phyloP scores from a whole-genome alignment of 148 eudicot species.

The Persicaria maculosa region DNA sequence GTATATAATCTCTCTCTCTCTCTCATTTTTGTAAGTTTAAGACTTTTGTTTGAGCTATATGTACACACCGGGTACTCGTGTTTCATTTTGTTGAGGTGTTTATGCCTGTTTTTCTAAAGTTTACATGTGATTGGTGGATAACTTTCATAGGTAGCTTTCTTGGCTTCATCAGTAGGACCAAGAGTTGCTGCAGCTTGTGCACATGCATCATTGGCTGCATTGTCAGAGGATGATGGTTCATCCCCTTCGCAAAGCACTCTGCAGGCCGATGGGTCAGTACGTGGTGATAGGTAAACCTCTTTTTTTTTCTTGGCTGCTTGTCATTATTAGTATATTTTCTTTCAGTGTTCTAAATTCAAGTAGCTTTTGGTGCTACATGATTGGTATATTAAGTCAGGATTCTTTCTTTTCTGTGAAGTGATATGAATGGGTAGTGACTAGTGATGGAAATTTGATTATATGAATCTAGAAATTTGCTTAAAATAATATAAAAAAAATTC shows the following conservation, averaged over 20 bases:
- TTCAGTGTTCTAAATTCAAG: background rate
- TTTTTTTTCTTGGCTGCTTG: slow-evolving; percentile 1
- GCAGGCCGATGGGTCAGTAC: slow-evolving; percentile 27
- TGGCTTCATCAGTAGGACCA: slow-evolving; percentile 93
- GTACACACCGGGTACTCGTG: slow-evolving; percentile 4
- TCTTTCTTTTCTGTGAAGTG: background rate
- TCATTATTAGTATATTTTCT: background rate
- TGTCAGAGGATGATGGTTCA: slow-evolving; percentile 45
- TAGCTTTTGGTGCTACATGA: background rate
- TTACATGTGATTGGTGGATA: slow-evolving; percentile 19
- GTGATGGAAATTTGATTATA: background rate
- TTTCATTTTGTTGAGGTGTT: background rate
- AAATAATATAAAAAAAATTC: too few species aligned
- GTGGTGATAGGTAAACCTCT: slow-evolving; percentile 39
- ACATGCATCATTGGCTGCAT: slow-evolving; percentile 76
- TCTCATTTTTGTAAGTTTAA: slow-evolving; percentile 2
- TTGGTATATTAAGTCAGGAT: background rate
- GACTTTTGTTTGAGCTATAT: background rate
- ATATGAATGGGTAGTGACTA: background rate
- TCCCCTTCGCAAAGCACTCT: slow-evolving; percentile 13
- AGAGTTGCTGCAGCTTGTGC: slow-evolving; percentile 99
- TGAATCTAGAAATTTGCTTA: background rate
- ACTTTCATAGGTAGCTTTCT: slow-evolving; percentile 67
- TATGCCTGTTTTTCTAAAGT: background rate
- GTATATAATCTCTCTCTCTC: background rate